Base-by-base conservation (phyloP, 2,329 filamentous ascomycete species). In the Thelonectria blattea region DNA sequence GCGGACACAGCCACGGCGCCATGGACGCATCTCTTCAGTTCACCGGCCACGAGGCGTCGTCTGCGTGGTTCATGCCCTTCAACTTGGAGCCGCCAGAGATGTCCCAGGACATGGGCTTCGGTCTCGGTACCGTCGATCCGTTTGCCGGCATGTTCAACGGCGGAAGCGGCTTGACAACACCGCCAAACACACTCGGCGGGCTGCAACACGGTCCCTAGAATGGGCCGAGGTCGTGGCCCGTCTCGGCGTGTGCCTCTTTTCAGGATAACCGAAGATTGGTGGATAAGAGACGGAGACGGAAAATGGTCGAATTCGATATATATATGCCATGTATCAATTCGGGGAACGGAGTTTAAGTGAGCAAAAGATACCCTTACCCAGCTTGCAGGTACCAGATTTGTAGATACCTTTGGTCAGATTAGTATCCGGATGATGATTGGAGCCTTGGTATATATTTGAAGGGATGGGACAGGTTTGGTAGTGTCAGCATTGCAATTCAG, bases 31-130 rank as follows among this genome's bases (percentile, higher is more conserved):
- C 72, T 48, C 61, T 64, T 32, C 66, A 62, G 41, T 71, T 74
- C 49, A 62, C 54, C 49, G 73, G 72, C 4, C 76, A 77, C 37
- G 84, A 86, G 62, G 78, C 82, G 2, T 83, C 80, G 52, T 89
- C 88, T 53, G 91, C 91, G 5, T 98, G 93, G 91, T 96, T 96
- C 75, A 88, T 96, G 80, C 92, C 93, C 1, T 96, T 97, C 76
- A 96, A 96, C 72, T 87, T 96, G 76, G 91, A 95, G 60, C 91
- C 92, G 18, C 88, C 91, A 0, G 85, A 87, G 58, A 76, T 85
- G 43, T 77, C 79, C 7, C 82, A 83, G 55, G 83, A 85, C 39
- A 65, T 81, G 53, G 75, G 74, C 18, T 69, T 79, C 27, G 76
- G 74, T 8, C 70, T 83, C 63, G 73, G 73, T 22, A 77, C 77